phyloP scores from a whole-genome alignment of 163 green algal species.

The Scenedesmus sp. region DNA sequence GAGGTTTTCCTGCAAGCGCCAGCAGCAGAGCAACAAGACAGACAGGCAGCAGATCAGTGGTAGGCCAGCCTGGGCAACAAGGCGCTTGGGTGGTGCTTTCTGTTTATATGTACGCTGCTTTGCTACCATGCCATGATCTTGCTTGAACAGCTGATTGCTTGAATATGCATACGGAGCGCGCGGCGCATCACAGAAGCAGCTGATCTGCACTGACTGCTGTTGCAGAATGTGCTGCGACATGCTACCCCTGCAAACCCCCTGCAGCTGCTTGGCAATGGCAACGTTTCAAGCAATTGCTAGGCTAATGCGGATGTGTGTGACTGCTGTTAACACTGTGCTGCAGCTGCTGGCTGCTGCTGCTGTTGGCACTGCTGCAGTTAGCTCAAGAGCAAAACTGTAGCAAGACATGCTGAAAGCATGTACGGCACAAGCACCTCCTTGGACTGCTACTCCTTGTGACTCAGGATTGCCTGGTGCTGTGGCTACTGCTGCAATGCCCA shows the following conservation, averaged over 20 bases:
- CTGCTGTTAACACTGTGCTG: background rate
- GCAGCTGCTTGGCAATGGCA: background rate
- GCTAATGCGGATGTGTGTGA: too few relatives aligned
- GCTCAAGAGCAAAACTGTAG: background rate
- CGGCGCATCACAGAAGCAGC: background rate
- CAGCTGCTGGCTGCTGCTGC: background rate
- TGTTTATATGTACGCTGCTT: background rate
- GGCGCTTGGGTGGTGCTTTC: background rate
- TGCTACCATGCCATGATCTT: background rate
- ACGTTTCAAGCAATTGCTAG: background rate
- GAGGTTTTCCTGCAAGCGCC: background rate
- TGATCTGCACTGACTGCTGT: background rate
- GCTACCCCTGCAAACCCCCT: background rate
- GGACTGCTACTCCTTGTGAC: background rate
- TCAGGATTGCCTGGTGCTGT: background rate
- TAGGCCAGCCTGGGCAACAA: background rate
- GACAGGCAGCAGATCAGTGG: background rate
- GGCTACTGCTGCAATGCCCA: background rate
- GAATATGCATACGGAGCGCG: background rate
- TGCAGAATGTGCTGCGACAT: background rate
- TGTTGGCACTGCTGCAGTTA: background rate
- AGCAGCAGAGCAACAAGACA: background rate
- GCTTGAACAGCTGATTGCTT: background rate
- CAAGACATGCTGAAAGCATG: background rate
- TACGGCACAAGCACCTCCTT: background rate